Percentiles rank a stretch among this genome's conserved stretches.
Evolutionary conservation across 2,329 filamentous ascomycete species (phyloP).

Genomic region (Ceratocystis variospora): DNA sequence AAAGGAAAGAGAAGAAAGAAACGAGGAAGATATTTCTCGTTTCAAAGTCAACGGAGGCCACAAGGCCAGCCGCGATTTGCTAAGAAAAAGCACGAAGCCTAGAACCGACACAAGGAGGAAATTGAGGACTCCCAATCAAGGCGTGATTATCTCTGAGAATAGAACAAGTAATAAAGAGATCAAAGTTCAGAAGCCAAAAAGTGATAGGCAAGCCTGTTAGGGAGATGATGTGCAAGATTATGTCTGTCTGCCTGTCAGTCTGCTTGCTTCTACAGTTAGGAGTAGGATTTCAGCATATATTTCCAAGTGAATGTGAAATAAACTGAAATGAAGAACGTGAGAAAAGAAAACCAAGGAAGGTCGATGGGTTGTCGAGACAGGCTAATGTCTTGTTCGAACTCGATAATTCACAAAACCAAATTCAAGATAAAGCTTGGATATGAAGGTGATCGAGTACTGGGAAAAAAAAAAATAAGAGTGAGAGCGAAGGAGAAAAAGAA

Average conservation of each 20-base stretch:
- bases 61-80: conserved; percentile 8
- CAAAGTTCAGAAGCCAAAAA: not conserved
- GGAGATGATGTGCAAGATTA: not conserved
- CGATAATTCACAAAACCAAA: not conserved
- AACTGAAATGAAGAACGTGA: not conserved
- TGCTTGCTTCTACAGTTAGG: not conserved
- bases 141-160: conserved; percentile 3
- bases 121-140: not conserved
- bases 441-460: not conserved
- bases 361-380: not conserved
- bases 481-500: not conserved
- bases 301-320: not conserved
- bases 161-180: not conserved
- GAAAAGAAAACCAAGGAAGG: not conserved
- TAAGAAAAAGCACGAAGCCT: not conserved
- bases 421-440: not conserved
- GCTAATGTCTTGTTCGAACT: not conserved
- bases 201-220: not conserved
- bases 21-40: not conserved
- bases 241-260: not conserved
- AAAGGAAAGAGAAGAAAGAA: not conserved
- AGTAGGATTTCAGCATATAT: not conserved
- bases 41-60: conserved; percentile 8
- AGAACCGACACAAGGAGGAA: not conserved
- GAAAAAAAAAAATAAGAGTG: not conserved